Base-by-base conservation (phyloP, 2,329 filamentous ascomycete species). In the Colletotrichum tanaceti region DNA sequence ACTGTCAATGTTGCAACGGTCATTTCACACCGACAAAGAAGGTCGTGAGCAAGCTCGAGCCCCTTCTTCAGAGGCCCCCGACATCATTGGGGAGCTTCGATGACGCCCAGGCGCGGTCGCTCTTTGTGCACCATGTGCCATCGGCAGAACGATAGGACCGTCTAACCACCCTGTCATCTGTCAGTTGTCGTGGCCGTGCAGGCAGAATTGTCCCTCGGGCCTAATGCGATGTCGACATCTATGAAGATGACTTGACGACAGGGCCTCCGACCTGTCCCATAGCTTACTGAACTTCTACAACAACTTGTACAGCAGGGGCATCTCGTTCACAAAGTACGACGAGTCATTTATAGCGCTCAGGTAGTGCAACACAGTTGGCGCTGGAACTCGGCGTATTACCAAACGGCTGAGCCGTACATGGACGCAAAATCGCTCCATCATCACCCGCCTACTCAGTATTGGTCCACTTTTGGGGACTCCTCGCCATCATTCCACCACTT, bases 1-100 rank as follows among this genome's bases (percentile, higher is more conserved):
- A 16, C 35, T 5, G 20, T 10, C 28, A 24, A 38, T 22, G 5
- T 39, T 35, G 14, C n/a, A 14, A 13, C 14, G 16, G 28, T 16
- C 20, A 1, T 38, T 24, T 24, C 5, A 28, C 10, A n/a, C 4
- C n/a, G 11, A 20, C 14, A 9, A 59, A 16, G 6, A 9, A 59
- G 20, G 6, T 38, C 44, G 24, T 14, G 44, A 22, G 16, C 11
- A n/a, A 32, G 28, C 57, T 59, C 57, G 46, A 49, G 57, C 57
- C 20, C 28, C 22, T 41, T 41, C 35, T 41, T 1, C n/a, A 58
- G 43, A 38, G 57, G 32, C 43, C 38, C 16, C n/a, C 16, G 1
- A 22, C 22, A 13, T 24, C 13, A n/a, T 2, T n/a, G 18, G 14
- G 4, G 55, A 47, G n/a, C 41, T 24, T 47, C n/a, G 13, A 10